Conservation (phyloP, 805 yeast genomes). For the Starmerella stigmatis region DNA sequence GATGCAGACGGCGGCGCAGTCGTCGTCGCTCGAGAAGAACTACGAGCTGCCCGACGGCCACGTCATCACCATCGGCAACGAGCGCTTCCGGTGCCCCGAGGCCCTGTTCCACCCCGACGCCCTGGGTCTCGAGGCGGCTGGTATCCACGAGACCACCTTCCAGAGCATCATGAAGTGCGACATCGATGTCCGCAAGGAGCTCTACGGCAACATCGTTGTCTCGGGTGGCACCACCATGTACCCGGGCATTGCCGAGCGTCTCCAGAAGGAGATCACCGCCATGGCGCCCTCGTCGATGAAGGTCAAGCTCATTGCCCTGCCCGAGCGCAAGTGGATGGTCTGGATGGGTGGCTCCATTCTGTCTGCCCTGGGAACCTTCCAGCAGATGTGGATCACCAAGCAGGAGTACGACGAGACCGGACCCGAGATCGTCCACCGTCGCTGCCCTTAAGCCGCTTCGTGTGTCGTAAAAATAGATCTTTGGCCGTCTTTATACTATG, state of each 20-base stretch:
- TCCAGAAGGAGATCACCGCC: conserved; percentile 99
- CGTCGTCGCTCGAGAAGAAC: conserved; percentile 95
- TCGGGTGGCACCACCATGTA: conserved; percentile 99
- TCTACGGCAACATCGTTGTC: conserved; percentile 98
- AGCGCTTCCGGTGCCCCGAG: conserved; percentile 99
- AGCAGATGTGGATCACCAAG: conserved; percentile 99
- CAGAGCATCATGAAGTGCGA: conserved; percentile 97
- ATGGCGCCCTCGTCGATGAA: conserved; percentile 99
- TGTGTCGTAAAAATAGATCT: conserved; percentile 5
- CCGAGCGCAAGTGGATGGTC: conserved; percentile 98
- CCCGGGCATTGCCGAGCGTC: conserved; percentile 99
- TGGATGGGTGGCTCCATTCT: conserved; percentile 99
- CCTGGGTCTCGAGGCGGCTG: conserved; percentile 85
- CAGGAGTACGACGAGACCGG: conserved; percentile 99
- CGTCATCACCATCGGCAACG: conserved; percentile 98
- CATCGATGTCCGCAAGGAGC: conserved; percentile 96
- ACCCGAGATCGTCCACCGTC: conserved; percentile 96
- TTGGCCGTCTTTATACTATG: neutral
- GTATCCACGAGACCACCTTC: conserved; percentile 96
- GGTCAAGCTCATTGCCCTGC: conserved; percentile 98
- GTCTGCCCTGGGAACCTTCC: conserved; percentile 98
- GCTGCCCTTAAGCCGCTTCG: conserved; percentile 60
- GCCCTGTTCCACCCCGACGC: conserved; percentile 98
- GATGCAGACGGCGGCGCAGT: conserved; percentile 97
- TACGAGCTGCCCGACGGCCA: conserved; percentile 99